Evolutionary conservation across 371 early-diverging fungal species (phyloP).

Genomic region (Phascolomyces articulosus): DNA sequence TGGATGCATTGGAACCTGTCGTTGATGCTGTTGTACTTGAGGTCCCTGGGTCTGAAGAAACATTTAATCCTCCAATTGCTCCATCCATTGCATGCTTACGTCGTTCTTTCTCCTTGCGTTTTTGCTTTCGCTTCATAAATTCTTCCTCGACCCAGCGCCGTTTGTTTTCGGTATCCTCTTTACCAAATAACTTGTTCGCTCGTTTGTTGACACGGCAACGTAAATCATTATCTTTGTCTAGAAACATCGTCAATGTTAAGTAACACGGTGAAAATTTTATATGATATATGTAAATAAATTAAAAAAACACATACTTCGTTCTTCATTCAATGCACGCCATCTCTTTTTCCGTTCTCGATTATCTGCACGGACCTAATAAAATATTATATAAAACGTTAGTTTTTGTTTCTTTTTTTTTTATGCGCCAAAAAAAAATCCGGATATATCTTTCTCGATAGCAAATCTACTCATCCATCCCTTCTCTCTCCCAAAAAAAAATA

Average conservation of each 20-base stretch:
- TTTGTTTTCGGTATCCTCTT: slow-evolving; percentile 65
- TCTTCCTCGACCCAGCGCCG: slow-evolving; percentile 74
- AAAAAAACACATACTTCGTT: slow-evolving; percentile 61
- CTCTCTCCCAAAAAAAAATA: too few species aligned
- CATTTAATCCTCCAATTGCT: slow-evolving; percentile 17
- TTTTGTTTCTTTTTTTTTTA: slow-evolving; percentile 11
- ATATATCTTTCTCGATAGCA: not conserved
- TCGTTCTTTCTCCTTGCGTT: slow-evolving; percentile 71
- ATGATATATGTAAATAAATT: not conserved
- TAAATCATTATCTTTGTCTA: slow-evolving; percentile 81
- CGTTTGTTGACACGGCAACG: slow-evolving; percentile 83
- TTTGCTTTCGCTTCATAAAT: slow-evolving; percentile 68
- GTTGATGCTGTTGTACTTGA: not conserved
- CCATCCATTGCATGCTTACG: slow-evolving; percentile 36
- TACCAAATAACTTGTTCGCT: slow-evolving; percentile 74
- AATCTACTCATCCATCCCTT: not conserved
- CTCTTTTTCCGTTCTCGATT: slow-evolving; percentile 81
- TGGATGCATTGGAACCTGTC: not conserved
- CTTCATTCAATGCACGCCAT: slow-evolving; percentile 79
- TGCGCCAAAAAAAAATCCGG: not conserved
- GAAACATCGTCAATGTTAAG: too few species aligned
- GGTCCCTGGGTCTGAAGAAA: slow-evolving; percentile 1
- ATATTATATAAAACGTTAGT: slow-evolving; percentile 36
- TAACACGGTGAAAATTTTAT: not conserved
- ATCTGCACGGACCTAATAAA: slow-evolving; percentile 62